Evolutionary conservation across 139 green algal species (phyloP).

Genomic region (Tetradesmus lagerheimii): DNA sequence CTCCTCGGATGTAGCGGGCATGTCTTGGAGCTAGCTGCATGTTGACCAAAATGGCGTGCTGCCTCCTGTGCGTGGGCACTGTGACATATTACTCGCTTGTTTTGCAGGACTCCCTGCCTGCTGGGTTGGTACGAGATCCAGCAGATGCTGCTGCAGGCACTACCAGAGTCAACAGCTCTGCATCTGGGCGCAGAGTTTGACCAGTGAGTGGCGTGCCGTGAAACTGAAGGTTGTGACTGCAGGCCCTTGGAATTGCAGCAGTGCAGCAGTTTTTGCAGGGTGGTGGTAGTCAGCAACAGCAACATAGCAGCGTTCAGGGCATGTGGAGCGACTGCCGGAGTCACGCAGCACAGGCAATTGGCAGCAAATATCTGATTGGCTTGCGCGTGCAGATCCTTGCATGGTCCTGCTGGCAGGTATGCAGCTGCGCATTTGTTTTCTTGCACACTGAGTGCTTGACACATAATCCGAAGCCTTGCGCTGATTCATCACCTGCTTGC

Average conservation of each 20-base stretch:
- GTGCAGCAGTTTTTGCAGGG: too few species aligned
- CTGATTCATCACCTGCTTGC: background rate
- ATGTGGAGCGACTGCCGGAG: too few species aligned
- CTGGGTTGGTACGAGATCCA: conserved; percentile 30
- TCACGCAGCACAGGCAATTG: too few species aligned
- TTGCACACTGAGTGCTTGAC: too few species aligned
- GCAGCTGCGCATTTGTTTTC: background rate
- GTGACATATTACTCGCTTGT: background rate
- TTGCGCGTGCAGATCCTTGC: too few species aligned
- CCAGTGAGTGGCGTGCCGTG: background rate
- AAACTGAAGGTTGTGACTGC: background rate
- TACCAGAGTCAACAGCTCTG: background rate
- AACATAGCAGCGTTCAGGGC: too few species aligned
- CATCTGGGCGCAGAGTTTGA: conserved; percentile 18
- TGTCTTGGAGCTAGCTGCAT: too few species aligned
- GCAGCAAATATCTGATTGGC: too few species aligned
- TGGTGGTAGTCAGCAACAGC: too few species aligned
- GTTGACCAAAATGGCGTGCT: too few species aligned
- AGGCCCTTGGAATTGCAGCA: background rate
- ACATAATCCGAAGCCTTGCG: too few species aligned
- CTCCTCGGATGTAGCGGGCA: too few species aligned
- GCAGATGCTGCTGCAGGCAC: conserved; percentile 1
- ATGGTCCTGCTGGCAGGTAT: background rate
- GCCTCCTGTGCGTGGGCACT: background rate
- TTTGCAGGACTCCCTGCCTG: conserved; percentile 12